phyloP scores from a whole-genome alignment of 2,329 filamentous ascomycete genomes.

The Bipolaris cookei region DNA sequence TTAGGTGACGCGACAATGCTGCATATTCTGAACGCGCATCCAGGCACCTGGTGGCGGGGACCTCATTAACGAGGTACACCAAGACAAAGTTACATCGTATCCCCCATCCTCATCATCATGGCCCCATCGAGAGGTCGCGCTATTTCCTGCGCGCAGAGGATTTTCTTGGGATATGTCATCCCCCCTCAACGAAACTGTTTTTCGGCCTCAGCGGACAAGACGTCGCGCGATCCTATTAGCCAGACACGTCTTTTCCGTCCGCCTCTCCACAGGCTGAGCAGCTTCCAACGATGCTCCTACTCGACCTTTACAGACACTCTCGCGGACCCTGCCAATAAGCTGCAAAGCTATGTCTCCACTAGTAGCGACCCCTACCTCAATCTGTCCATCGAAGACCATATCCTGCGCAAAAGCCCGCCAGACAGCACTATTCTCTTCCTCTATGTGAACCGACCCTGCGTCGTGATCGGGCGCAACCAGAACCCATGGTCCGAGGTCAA shows the following conservation, averaged over 20 bases:
- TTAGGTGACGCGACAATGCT: constrained; percentile 11
- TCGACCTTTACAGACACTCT: constrained; percentile 42
- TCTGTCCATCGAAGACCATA: constrained; percentile 90
- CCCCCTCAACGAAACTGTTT: not conserved
- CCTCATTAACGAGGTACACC: constrained; percentile 1
- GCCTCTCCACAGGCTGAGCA: not conserved
- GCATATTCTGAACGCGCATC: constrained; percentile 9
- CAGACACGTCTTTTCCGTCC: not conserved
- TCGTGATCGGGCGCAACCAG: constrained; percentile 94
- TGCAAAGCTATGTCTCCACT: constrained; percentile 56
- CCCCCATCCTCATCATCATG: constrained; percentile 12
- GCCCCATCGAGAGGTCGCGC: constrained; percentile 26
- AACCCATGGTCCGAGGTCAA: constrained; percentile 96
- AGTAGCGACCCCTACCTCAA: constrained; percentile 83
- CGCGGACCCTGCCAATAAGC: constrained; percentile 38
- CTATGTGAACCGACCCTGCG: constrained; percentile 84
- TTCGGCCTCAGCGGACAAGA: constrained; percentile 1
- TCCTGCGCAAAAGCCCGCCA: constrained; percentile 75
- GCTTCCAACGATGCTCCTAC: constrained; percentile 8
- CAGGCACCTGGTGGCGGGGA: constrained; percentile 9
- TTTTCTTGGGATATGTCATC: not conserved
- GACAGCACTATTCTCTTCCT: constrained; percentile 82
- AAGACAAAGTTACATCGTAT: constrained; percentile 2
- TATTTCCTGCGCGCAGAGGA: not conserved
- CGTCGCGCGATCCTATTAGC: not conserved